Evolutionary conservation across 495 filamentous ascomycete species (phyloP).

Genomic region (Podospora bellae-mahoneyi): DNA sequence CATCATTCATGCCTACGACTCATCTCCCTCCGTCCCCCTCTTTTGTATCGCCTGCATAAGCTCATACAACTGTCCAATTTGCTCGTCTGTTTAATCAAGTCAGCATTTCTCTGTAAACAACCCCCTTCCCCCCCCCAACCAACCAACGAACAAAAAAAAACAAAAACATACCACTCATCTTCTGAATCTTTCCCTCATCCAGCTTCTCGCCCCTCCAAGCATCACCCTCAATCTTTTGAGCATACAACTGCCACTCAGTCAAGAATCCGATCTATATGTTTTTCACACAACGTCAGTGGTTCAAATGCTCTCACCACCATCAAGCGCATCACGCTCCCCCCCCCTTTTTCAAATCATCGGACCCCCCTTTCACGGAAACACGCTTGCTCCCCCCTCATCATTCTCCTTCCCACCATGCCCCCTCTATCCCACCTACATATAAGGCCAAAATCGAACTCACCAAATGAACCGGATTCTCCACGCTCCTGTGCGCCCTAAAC

Average conservation of each 20-base stretch:
- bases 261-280: conserved; percentile 98
- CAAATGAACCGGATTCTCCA: conserved; percentile 91
- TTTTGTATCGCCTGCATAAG: conserved; percentile 82
- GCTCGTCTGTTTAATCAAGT: conserved; percentile 66
- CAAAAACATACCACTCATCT: conserved; percentile 79
- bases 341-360: no score
- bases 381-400: no score
- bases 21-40: conserved; percentile 44
- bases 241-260: conserved; percentile 94
- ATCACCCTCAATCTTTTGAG: conserved; percentile 83
- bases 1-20: neutral
- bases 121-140: no score
- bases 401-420: no score
- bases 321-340: no score
- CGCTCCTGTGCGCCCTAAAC: conserved; percentile 73
- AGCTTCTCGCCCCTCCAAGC: conserved; percentile 74
- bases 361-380: no score
- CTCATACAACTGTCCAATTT: conserved; percentile 89
- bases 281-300: no score
- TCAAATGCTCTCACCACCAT: no score
- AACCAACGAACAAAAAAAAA: no score
- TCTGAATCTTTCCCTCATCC: conserved; percentile 74
- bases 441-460: no score
- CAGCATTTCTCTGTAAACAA: neutral
- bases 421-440: no score